Base-by-base conservation (phyloP, 1,284 basidiomycete genomes). In the Rhodotorula sp. region DNA sequence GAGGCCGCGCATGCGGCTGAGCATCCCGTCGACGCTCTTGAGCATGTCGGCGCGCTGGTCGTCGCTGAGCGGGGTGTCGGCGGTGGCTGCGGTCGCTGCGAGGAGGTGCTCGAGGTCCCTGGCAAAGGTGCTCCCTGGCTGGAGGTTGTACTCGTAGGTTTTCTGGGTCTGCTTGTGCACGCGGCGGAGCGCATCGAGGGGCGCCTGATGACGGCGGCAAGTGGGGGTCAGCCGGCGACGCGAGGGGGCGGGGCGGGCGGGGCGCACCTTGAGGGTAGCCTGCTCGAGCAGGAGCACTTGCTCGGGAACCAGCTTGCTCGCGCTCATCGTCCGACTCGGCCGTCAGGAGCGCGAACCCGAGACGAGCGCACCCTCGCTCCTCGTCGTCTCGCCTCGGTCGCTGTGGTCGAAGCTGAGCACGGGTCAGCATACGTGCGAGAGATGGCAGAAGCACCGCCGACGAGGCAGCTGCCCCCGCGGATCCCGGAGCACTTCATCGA, bases 261-360 rank as follows among this genome's bases (percentile, higher is more conserved):
- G 71, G 81, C 86, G 77, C 76, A 91, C 90, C 76, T 88, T 85
- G n/a, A 87, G 87, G 79, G 94, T 91, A 0, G 92, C 91, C 78
- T 94, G 91, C 81, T 95, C 92, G 72, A 95, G 90, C 64, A 94
- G 86, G 76, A 94, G 83, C n/a, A 90, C 85, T 2, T 91, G 91
- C 64, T 94, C 92, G 6, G 80, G 76, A 5, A 65, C 64, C 46
- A 65, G 64, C 22, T 48, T 57, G n/a, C 21, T 58, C 10, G 65
- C 74, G 37, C 56, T 58, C 62, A 55, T 63, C 2, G n/a, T n/a
- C 17, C 36, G 34, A 9, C 32, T 37, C 2, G 6, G 44, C 3
- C 1, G 37, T 10, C 36, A n/a, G 27, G 27, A 41, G 15, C 12
- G n/a, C 3, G 36, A 22, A 29, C 15, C 8, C 6, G 19, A 2